phyloP scores from a whole-genome alignment of 768 basidiomycete genomes.

The Mrakia blollopis region DNA sequence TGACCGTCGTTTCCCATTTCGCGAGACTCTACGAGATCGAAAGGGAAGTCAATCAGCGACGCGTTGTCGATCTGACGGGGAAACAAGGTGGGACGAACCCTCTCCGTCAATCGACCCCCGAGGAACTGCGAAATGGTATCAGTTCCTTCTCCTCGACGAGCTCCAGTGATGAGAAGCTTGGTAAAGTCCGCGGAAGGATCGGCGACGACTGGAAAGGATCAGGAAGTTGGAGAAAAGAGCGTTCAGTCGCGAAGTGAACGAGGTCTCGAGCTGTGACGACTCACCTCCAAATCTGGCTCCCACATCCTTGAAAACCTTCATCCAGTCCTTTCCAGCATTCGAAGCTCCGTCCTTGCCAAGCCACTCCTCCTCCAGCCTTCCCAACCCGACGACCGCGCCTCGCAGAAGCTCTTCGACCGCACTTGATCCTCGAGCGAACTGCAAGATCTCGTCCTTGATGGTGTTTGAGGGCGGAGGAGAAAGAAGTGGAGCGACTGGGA shows the following conservation, averaged over 20 bases:
- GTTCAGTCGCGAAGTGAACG: not conserved
- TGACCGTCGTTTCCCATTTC: conserved; percentile 38
- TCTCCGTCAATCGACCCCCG: conserved; percentile 24
- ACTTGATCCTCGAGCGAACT: not conserved
- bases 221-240: not conserved
- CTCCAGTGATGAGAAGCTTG: conserved; percentile 23
- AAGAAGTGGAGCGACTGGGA: not conserved
- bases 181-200: conserved; percentile 14
- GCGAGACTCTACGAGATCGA: conserved; percentile 24
- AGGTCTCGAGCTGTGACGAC: too few species aligned
- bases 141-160: conserved; percentile 14
- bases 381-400: conserved; percentile 3
- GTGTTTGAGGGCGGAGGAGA: not conserved
- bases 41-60: not conserved
- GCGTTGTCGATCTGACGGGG: not conserved
- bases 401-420: conserved; percentile 20
- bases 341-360: conserved; percentile 12
- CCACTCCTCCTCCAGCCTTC: conserved; percentile 6
- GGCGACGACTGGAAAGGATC: not conserved
- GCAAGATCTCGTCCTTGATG: not conserved
- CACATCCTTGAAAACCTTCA: conserved; percentile 3
- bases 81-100: conserved; percentile 3
- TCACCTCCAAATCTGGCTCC: conserved; percentile 24
- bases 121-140: conserved; percentile 24
- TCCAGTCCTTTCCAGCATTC: conserved; percentile 15